These are phyloP conservation scores for Cladobotryum mycophilum DNA, from an alignment of 2,329 filamentous ascomycete genomes.

Conservation along the genomic window DNA sequence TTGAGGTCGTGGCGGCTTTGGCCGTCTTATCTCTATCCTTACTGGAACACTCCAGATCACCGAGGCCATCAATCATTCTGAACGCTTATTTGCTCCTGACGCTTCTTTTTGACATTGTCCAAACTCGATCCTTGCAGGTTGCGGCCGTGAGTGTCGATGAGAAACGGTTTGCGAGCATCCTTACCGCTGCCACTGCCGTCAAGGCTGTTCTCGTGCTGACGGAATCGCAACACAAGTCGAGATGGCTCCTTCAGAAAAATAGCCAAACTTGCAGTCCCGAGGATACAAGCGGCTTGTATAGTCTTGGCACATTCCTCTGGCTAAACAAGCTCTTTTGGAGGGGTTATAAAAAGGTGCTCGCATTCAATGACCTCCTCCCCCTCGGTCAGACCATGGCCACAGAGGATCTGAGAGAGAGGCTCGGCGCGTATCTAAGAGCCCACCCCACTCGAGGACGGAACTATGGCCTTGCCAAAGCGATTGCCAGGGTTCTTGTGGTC, in stretches of 20 bases:
- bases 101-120: slow-evolving; percentile 37
- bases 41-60: too few species aligned
- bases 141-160: slow-evolving; percentile 16
- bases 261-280: slow-evolving; percentile 31
- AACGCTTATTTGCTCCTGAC: slow-evolving; percentile 36
- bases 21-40: too few species aligned
- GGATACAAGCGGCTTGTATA: slow-evolving; percentile 28
- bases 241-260: slow-evolving; percentile 34
- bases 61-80: slow-evolving; percentile 38
- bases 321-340: slow-evolving; percentile 27
- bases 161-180: slow-evolving; percentile 23
- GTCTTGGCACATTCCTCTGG: slow-evolving; percentile 30
- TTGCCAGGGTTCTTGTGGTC: too few species aligned
- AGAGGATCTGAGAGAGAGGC: too few species aligned
- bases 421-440: too few species aligned
- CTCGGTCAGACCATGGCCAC: too few species aligned
- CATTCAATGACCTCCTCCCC: slow-evolving; percentile 25
- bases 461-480: too few species aligned
- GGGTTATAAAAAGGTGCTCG: slow-evolving; percentile 30
- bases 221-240: slow-evolving; percentile 33
- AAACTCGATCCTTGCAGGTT: slow-evolving; percentile 23
- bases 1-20: too few species aligned
- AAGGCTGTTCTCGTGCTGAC: slow-evolving; percentile 31
- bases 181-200: slow-evolving; percentile 28
- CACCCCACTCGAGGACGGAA: too few species aligned